These are phyloP conservation scores for Chalciporus piperatus DNA, from an alignment of 768 basidiomycete species.

Conservation along the genomic window DNA sequence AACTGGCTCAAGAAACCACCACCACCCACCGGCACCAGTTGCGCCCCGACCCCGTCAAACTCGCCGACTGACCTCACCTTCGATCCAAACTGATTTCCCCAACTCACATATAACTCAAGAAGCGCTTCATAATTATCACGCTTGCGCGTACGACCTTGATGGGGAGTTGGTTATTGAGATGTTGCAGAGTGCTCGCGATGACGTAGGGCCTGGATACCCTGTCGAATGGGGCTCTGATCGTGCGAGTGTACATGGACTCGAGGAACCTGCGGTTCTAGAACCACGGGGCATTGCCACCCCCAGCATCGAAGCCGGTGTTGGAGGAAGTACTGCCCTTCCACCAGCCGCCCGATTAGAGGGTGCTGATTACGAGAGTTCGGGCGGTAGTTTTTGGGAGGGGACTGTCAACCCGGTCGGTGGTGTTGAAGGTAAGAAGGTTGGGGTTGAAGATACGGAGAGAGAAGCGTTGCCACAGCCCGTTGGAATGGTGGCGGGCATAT, in stretches of 20 bases:
- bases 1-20: background rate
- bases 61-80: constrained; percentile 21
- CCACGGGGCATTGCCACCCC: background rate
- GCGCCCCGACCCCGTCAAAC: constrained; percentile 8
- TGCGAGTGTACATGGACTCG: background rate
- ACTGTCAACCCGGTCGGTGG: background rate
- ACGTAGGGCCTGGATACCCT: constrained; percentile 11
- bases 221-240: constrained; percentile 9
- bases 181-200: constrained; percentile 22
- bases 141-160: constrained; percentile 27
- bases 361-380: constrained; percentile 12
- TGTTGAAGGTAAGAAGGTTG: no score
- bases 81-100: constrained; percentile 21
- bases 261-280: background rate
- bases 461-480: no score
- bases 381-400: background rate
- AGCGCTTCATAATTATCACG: constrained; percentile 18
- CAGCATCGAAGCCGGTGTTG: constrained; percentile 10
- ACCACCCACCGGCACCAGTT: background rate
- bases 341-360: background rate
- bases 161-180: constrained; percentile 25
- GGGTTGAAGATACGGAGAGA: no score
- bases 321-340: background rate
- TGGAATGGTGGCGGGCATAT: no score
- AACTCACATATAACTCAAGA: constrained; percentile 26